Base-by-base conservation (phyloP, 208 protist species). In the Phytomonas sp. region DNA sequence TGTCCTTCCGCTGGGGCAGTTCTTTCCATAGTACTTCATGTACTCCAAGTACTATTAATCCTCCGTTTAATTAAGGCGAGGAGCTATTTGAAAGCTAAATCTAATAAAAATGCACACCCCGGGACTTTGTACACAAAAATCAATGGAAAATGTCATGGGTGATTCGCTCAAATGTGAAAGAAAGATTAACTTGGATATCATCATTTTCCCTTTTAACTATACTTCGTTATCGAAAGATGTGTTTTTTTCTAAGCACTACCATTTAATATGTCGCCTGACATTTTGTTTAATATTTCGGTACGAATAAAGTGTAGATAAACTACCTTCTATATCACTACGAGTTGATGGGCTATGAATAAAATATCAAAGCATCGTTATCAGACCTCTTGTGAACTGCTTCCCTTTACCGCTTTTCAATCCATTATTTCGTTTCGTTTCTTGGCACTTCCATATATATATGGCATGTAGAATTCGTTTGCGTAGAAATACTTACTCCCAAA, bases 31-130 rank as follows among this genome's bases (percentile, higher is more conserved):
- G 67, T 67, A 0, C 76, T 91, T 46, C 92, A 97, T 73, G 62
- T 88, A 59, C 67, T 4, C 40, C 89, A 95, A 75, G 74, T 95
- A 53, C 36, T 89, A 26, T 61, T 60, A 0, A 93, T 95, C 67
- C 53, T 93, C n/a, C 11, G 67, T 15, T 37, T 75, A 30, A 81
- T 94, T n/a, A 4, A 78, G 60, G 31, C 46, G 30, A 40, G 60
- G 9, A 36, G 59, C 56, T 46, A 11, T 36, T 56, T 23, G 62
- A 3, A 28, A 40, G 11, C 13, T 13, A 31, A 28, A 66, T 51
- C 53, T 40, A 46, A 51, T 6, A 40, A 33, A 31, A 62, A 40
- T 13, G 70, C 26, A 62, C 32, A 68, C 29, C n/a, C 20, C 23
- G 30, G 69, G 40, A 28, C 4, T 64, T 73, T 73, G 60, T 70